These are phyloP conservation scores for Eucalyptus caleyi DNA, from an alignment of 345 rosid genomes.

Conservation along the genomic window DNA sequence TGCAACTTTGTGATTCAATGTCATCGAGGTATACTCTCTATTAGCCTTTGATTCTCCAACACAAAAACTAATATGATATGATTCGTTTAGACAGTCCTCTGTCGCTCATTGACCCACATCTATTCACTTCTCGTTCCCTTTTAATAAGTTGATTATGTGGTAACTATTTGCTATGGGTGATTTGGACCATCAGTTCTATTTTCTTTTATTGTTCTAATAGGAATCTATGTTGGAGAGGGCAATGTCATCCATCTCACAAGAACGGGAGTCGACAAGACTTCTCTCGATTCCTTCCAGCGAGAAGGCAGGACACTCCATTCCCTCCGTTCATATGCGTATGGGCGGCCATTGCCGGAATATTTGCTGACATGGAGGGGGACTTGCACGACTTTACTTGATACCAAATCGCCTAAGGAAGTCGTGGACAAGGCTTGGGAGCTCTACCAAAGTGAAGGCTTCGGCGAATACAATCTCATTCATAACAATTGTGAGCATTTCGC, in stretches of 20 bases:
- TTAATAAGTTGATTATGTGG: too few relatives aligned
- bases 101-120: not conserved
- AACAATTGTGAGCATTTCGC: not conserved
- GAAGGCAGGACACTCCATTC: not conserved
- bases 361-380: not conserved
- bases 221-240: not conserved
- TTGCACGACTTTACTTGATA: rapidly evolving
- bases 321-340: not conserved
- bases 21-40: not conserved
- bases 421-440: not conserved
- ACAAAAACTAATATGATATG: not conserved
- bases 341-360: not conserved
- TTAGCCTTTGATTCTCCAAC: not conserved
- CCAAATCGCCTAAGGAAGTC: not conserved
- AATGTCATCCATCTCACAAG: not conserved
- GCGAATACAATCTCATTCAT: not conserved
- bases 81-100: rapidly evolving
- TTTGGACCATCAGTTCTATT: not conserved
- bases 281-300: not conserved
- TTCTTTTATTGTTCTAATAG: not conserved
- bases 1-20: not conserved
- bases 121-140: not conserved
- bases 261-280: not conserved
- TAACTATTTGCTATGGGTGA: not conserved
- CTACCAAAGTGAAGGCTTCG: rapidly evolving